Conservation (phyloP, 345 rosid species). For the Kandelia obovata region DNA sequence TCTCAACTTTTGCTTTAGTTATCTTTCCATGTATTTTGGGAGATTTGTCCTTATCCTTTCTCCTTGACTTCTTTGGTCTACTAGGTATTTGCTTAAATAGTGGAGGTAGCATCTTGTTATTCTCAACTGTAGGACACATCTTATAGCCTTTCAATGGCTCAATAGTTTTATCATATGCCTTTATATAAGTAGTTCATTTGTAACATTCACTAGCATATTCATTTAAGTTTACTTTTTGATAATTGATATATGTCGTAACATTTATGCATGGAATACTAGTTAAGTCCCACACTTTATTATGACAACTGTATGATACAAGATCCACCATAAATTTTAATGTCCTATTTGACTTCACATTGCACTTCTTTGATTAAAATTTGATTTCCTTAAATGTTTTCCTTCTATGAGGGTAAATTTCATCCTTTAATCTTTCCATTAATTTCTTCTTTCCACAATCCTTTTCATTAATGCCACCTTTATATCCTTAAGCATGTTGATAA, state of each 20-base stretch:
- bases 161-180: neutral
- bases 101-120: neutral
- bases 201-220: neutral
- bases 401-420: neutral
- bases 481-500: neutral
- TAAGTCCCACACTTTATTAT: neutral
- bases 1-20: neutral
- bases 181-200: neutral
- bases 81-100: neutral
- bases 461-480: neutral
- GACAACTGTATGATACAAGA: neutral
- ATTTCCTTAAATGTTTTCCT: neutral
- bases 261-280: neutral
- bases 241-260: neutral
- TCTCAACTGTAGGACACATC: neutral
- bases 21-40: neutral
- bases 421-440: neutral
- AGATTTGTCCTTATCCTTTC: neutral
- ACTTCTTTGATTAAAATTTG: neutral
- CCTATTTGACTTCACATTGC: neutral
- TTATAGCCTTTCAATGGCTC: neutral
- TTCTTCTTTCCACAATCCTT: neutral
- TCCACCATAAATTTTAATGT: neutral
- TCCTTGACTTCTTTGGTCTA: neutral
- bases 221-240: neutral